A percentile compares a stretch with the other conserved stretches of the same genome.
phyloP scores from a whole-genome alignment of 306 rosid genomes.

The Dryas octopetala region DNA sequence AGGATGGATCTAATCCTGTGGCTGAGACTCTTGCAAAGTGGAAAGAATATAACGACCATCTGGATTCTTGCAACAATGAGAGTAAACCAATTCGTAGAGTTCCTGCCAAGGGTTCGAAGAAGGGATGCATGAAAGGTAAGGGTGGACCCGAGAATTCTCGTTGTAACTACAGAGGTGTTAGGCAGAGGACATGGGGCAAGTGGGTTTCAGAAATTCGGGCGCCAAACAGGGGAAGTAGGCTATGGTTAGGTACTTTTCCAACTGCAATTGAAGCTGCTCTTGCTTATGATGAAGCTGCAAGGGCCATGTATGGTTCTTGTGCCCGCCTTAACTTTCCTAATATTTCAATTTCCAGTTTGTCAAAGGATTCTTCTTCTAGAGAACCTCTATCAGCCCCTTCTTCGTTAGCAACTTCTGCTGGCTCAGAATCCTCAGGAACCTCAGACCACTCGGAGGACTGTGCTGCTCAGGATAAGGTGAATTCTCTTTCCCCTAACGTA shows the following conservation, averaged over 20 bases:
- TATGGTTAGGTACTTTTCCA: conserved; percentile 78
- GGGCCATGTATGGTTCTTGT: conserved; percentile 68
- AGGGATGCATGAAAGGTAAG: conserved; percentile 94
- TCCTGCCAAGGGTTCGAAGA: conserved; percentile 87
- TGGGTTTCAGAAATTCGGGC: conserved; percentile 89
- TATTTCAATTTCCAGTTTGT: conserved; percentile 46
- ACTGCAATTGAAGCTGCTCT: conserved; percentile 83
- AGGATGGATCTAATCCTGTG: conserved; percentile 68
- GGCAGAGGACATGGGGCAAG: conserved; percentile 96
- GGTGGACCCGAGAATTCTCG: conserved; percentile 92
- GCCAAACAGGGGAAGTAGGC: conserved; percentile 75
- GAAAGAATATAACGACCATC: conserved; percentile 62
- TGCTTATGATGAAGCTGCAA: conserved; percentile 84
- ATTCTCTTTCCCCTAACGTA: conserved; percentile 32
- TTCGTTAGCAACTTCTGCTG: conserved; percentile 29
- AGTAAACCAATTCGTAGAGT: conserved; percentile 52
- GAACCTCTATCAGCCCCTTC: conserved; percentile 24
- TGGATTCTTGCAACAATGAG: conserved; percentile 47
- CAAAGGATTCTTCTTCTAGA: conserved; percentile 36
- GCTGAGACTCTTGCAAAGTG: conserved; percentile 60
- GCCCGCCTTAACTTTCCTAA: conserved; percentile 88
- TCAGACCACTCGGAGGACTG: conserved; percentile 39
- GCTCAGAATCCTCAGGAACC: conserved; percentile 40
- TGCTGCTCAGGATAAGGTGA: conserved; percentile 31
- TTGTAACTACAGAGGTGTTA: conserved; percentile 84